phyloP scores from a whole-genome alignment of 352 stramenopile species.

The Pythium brachiatum region DNA sequence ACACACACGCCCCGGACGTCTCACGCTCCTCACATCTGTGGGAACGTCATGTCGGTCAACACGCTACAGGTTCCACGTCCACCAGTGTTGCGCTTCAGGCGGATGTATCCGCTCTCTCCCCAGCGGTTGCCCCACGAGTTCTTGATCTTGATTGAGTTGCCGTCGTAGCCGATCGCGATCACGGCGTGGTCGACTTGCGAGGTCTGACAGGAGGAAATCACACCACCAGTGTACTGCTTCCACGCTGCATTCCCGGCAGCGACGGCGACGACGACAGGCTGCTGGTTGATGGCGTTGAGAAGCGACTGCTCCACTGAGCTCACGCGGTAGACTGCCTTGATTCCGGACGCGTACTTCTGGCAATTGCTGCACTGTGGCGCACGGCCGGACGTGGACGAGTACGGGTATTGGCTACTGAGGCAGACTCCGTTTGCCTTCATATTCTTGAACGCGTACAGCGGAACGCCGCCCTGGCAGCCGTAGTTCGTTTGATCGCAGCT shows the following conservation, averaged over 20 bases:
- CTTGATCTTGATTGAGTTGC: slow-evolving; percentile 24
- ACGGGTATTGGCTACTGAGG: slow-evolving; percentile 6
- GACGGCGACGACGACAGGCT: slow-evolving; percentile 26
- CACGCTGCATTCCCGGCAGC: slow-evolving; percentile 21
- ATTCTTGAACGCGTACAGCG: slow-evolving; percentile 19
- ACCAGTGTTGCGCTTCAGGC: slow-evolving; percentile 61
- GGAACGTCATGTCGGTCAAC: neutral
- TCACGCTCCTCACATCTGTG: neutral
- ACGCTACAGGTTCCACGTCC: neutral
- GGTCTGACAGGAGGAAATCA: slow-evolving; percentile 10
- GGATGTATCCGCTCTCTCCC: slow-evolving; percentile 64
- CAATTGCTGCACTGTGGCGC: slow-evolving; percentile 3
- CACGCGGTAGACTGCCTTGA: neutral
- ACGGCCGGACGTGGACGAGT: slow-evolving; percentile 8
- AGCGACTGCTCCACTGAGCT: slow-evolving; percentile 10
- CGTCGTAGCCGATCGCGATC: slow-evolving; percentile 28
- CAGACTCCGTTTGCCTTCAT: slow-evolving; percentile 19
- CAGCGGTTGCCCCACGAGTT: slow-evolving; percentile 36
- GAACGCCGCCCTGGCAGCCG: slow-evolving; percentile 30
- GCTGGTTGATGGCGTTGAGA: slow-evolving; percentile 12
- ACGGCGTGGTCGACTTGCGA: slow-evolving; percentile 30
- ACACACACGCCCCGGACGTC: neutral
- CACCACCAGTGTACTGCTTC: slow-evolving; percentile 27
- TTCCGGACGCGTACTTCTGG: slow-evolving; percentile 1
- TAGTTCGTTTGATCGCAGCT: slow-evolving; percentile 23